Evolutionary conservation across 768 basidiomycete species (phyloP).

Genomic region (Podaxis sp.): DNA sequence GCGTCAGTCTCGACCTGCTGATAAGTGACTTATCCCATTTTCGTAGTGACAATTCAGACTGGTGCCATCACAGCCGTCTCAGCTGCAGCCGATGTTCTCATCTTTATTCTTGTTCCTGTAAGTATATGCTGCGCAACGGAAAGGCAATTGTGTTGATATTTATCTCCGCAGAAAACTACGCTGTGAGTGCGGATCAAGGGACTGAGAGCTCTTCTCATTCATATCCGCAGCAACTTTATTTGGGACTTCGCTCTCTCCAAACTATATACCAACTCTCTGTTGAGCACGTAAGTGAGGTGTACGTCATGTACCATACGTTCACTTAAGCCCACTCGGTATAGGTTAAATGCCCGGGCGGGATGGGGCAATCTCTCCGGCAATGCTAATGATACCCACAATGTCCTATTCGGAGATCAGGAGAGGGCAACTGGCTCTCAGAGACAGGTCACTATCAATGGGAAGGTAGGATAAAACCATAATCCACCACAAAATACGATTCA

Average conservation of each 20-base stretch:
- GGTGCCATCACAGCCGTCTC: conserved; percentile 36
- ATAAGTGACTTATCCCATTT: neutral
- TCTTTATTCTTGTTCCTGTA: conserved; percentile 26
- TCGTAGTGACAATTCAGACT: conserved; percentile 41
- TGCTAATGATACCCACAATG: conserved; percentile 5
- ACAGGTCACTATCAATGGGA: conserved; percentile 3
- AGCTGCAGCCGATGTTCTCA: conserved; percentile 28
- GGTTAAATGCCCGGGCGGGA: conserved; percentile 25
- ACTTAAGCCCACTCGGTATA: neutral
- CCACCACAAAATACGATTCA: neutral
- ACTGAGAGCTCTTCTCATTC: neutral
- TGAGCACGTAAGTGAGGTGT: conserved; percentile 20
- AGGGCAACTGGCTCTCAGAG: neutral
- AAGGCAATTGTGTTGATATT: neutral
- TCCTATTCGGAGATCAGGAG: conserved; percentile 10
- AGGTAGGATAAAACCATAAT: neutral
- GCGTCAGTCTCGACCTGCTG: neutral
- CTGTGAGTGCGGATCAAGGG: conserved; percentile 19
- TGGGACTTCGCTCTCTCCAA: conserved; percentile 32
- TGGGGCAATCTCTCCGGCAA: conserved; percentile 15
- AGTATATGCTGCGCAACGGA: conserved; percentile 6
- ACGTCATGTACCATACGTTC: neutral
- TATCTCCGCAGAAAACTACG: conserved; percentile 10
- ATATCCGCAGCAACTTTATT: conserved; percentile 22
- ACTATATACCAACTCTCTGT: conserved; percentile 30